phyloP scores from a whole-genome alignment of 2,329 filamentous ascomycete genomes.

The Aspergillus sp. region DNA sequence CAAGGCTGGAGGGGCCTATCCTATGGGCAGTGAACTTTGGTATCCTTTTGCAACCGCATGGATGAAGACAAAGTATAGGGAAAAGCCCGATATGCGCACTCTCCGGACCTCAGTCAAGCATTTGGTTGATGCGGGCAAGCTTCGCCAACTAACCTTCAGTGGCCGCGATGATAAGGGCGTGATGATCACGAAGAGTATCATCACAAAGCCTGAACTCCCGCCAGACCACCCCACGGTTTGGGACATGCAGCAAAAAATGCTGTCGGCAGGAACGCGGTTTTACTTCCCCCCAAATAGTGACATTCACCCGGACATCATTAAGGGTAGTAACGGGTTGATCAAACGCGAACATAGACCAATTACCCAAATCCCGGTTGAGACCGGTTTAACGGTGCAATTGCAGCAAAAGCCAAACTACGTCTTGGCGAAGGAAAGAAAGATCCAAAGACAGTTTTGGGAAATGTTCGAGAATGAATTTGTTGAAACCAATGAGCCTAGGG shows the following conservation, averaged over 20 bases:
- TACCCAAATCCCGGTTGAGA: constrained; percentile 24
- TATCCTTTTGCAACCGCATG: constrained; percentile 50
- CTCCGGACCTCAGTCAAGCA: constrained; percentile 45
- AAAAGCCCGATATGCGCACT: constrained; percentile 48
- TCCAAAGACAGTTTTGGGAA: constrained; percentile 21
- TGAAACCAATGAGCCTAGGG: neutral
- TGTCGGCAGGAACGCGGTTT: constrained; percentile 35
- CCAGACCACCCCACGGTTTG: constrained; percentile 41
- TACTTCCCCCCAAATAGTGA: constrained; percentile 41
- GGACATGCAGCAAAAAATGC: constrained; percentile 45
- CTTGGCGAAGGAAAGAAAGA: constrained; percentile 20
- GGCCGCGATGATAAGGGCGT: constrained; percentile 44
- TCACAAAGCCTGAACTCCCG: constrained; percentile 42
- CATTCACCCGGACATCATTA: constrained; percentile 30
- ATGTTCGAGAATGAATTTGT: constrained; percentile 11
- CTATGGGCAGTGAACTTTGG: constrained; percentile 49
- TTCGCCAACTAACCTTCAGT: constrained; percentile 48
- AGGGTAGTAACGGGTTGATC: constrained; percentile 12
- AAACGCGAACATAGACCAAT: constrained; percentile 5
- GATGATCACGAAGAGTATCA: constrained; percentile 45
- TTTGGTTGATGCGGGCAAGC: constrained; percentile 44
- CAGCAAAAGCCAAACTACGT: constrained; percentile 30
- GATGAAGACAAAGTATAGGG: constrained; percentile 39
- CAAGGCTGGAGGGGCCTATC: constrained; percentile 49
- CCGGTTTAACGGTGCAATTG: constrained; percentile 28